Evolutionary conservation across 2,329 filamentous ascomycete genomes (phyloP), one percentile per base, ranked within the genome.

Genomic region (Diaporthe amygdali): DNA sequence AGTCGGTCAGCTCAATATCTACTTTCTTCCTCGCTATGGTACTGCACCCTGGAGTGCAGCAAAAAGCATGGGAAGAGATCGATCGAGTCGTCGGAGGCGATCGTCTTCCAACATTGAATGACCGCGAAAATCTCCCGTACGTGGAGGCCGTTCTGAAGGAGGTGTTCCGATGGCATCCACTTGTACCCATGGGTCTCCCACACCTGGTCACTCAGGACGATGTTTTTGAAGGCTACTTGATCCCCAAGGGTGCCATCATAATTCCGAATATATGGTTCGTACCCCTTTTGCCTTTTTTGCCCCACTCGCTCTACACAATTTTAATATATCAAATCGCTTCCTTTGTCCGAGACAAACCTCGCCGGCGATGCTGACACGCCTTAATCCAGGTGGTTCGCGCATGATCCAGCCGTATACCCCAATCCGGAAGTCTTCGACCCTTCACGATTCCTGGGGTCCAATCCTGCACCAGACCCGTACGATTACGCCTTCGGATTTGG

Each of bases 21-120:
- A 54, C 44, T 0, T 88, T 88, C 77, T 86, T 84, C 74, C 76
- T 88, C 2, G 83, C 82, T 14, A 87, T 89, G 83, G 79, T 78
- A 2, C 52, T 85, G 4, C 81, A 81, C 63, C 87, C 87, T 0
- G 82, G 86, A 34, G 79, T 83, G 0, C 85, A 87, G 44, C 76
- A 74, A 2, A 80, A 74, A 17, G 70, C 70, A 30, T 56, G 61
- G 34, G 4, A 76, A 66, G 52, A 77, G 69, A 12, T 74, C 74
- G 44, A 76, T 54, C 49, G 68, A 30, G 64, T 74, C 5, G 51
- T 79, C 0, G 78, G 84, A 0, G 54, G 74, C 0, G 75, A 77
- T 5, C 74, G 77, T 5, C 68, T 82, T 1, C 80, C 80, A 0
- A 68, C 30, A 0, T 75, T 77, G 6, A 71, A 74, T 0, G 80